Evolutionary conservation across 1,284 basidiomycete species (phyloP), one percentile per base, ranked within the genome.

Genomic region (Ustilago bromivora): DNA sequence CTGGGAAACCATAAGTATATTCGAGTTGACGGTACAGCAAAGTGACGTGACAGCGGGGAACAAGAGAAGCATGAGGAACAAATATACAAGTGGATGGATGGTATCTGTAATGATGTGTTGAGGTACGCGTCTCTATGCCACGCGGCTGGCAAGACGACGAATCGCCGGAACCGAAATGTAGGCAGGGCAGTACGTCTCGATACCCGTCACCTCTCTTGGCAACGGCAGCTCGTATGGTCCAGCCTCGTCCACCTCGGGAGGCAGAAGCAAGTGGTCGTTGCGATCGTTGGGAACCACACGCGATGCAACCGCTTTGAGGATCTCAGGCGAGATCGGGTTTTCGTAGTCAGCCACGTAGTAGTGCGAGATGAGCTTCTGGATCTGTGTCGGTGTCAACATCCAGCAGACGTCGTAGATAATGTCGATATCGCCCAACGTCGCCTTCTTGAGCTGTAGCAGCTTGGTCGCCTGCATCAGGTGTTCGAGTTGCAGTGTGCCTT

Each of bases 391-490:
- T 69, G 95, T 98, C 61, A 99, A 89, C 92, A 99, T 99, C 97
- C 97, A 99, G 89, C 96, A 99, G 63, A 99, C 96, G 86, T 97
- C 87, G 75, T 98, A 99, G 82, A 98, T 96, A 82, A 99, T 98
- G 87, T 99, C 95, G 77, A 98, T 97, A 86, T 98, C 84, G 63
- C 79, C 78, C 71, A 86, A 66, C 31, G 84, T 76, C 66, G 93
- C 96, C 90, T 99, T 99, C 89, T 99, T 99, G 82, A 99, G 89
- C 86, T 99, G 97, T 31, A 99, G 88, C 66, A 99, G 88, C 88
- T 99, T 99, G 82, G 97, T 98, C 49, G 97, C 96, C 88, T 99
- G 97, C 94, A 98, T 97, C 87, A 99, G 90, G 87, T 99, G 96
- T 88, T 99, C 97, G 59, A 99, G 89, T 87, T 99, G 97, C 41